phyloP scores from a whole-genome alignment of 2,329 filamentous ascomycete genomes.

The Ophiostoma himal-ulmi region DNA sequence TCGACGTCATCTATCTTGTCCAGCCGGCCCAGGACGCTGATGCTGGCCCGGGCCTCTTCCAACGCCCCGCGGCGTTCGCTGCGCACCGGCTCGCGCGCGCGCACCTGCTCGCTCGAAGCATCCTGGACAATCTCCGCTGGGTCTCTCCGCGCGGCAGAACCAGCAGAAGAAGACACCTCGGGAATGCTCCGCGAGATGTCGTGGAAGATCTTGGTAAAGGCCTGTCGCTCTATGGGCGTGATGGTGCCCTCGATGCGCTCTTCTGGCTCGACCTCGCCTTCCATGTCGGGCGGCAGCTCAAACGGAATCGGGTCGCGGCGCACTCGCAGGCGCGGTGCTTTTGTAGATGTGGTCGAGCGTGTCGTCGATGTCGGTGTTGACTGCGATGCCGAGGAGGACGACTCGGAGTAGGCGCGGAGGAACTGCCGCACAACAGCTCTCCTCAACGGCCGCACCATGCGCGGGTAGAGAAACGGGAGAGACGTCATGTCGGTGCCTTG shows the following conservation, averaged over 20 bases:
- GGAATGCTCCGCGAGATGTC: constrained; percentile 42
- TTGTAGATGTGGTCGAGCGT: not conserved
- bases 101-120: constrained; percentile 12
- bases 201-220: constrained; percentile 52
- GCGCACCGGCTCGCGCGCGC: constrained; percentile 23
- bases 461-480: constrained; percentile 5
- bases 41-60: not conserved
- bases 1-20: not conserved
- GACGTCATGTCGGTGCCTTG: not conserved
- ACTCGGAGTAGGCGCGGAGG: not conserved
- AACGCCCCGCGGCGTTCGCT: constrained; percentile 1
- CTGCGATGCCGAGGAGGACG: not conserved
- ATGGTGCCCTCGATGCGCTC: constrained; percentile 43
- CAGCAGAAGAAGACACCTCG: not conserved
- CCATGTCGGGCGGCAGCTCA: constrained; percentile 39
- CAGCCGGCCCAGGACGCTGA: not conserved
- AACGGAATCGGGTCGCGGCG: constrained; percentile 46
- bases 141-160: not conserved
- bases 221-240: constrained; percentile 47
- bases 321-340: not conserved
- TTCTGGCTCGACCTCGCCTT: constrained; percentile 26
- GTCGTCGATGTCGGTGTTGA: not conserved
- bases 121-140: constrained; percentile 26
- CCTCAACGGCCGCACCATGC: not conserved
- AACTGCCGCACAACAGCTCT: constrained; percentile 7